Evolutionary conservation across 2,329 filamentous ascomycete species (phyloP).

Genomic region (Penicillium expansum): DNA sequence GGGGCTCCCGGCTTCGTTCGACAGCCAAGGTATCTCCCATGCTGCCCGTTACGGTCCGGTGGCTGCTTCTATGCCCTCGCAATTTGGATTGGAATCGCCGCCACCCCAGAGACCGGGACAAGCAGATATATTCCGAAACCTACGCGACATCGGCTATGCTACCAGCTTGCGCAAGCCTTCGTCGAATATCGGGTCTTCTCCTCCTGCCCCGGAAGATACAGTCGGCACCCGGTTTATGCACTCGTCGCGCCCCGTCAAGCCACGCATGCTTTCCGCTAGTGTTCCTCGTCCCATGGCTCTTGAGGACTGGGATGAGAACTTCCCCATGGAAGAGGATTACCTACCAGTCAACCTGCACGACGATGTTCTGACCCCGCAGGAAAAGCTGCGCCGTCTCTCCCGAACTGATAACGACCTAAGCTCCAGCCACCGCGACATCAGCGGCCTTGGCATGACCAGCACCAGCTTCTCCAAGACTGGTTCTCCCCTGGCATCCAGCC

Average conservation of each 20-base stretch:
- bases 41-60: constrained; percentile 86
- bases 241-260: constrained; percentile 62
- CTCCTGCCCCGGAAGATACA: constrained; percentile 63
- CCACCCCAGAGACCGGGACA: constrained; percentile 68
- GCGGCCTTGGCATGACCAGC: constrained; percentile 51
- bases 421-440: constrained; percentile 49
- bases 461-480: constrained; percentile 51
- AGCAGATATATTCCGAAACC: constrained; percentile 59
- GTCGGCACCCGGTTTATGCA: constrained; percentile 63
- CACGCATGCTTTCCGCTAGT: constrained; percentile 60
- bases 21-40: constrained; percentile 91
- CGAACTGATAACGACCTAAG: constrained; percentile 54
- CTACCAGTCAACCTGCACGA: constrained; percentile 69
- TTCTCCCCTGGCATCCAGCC: constrained; percentile 58
- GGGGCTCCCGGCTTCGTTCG: constrained; percentile 88
- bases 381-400: constrained; percentile 59
- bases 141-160: constrained; percentile 66
- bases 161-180: constrained; percentile 65
- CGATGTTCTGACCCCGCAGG: constrained; percentile 61
- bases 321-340: constrained; percentile 85
- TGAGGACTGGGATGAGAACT: constrained; percentile 62
- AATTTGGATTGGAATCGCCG: constrained; percentile 81
- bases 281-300: constrained; percentile 52
- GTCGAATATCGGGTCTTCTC: constrained; percentile 54
- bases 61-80: constrained; percentile 86